phyloP scores from a whole-genome alignment of 2,329 filamentous ascomycete species.

The Truncatella angustata region DNA sequence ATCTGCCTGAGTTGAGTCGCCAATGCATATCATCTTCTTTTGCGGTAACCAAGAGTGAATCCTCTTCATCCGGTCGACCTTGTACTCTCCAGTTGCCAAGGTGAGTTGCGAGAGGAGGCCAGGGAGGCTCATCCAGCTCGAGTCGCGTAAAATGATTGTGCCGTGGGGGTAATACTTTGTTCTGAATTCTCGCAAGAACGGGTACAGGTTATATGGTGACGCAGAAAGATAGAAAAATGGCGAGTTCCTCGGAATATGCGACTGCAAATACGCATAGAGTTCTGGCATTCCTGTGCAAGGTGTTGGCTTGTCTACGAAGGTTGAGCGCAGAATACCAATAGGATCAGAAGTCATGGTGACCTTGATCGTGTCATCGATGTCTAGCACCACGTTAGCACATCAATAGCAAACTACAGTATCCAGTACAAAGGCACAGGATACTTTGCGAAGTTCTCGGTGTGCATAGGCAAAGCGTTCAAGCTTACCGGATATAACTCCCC shows the following conservation, averaged over 20 bases:
- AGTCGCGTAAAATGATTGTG: constrained; percentile 80
- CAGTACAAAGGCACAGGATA: neutral
- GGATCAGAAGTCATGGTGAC: constrained; percentile 79
- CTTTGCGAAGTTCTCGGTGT: too few species aligned
- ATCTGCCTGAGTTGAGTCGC: constrained; percentile 88
- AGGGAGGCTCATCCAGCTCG: constrained; percentile 79
- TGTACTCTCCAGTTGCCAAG: constrained; percentile 80
- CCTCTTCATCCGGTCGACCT: constrained; percentile 75
- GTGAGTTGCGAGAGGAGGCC: constrained; percentile 80
- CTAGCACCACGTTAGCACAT: too few species aligned
- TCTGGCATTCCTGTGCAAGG: constrained; percentile 81
- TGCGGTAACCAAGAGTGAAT: constrained; percentile 76
- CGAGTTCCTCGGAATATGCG: constrained; percentile 52
- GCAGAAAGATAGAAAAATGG: constrained; percentile 93
- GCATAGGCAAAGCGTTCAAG: too few species aligned
- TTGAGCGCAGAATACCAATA: constrained; percentile 76
- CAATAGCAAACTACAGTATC: constrained; percentile 10
- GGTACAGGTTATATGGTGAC: constrained; percentile 91
- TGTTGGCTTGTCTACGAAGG: constrained; percentile 73
- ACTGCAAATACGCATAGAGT: constrained; percentile 68
- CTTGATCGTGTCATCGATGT: constrained; percentile 96
- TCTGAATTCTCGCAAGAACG: constrained; percentile 77
- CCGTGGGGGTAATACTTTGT: constrained; percentile 67
- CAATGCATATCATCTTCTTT: constrained; percentile 78
- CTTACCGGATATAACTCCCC: constrained; percentile 74